Base-by-base conservation (phyloP, 306 rosid genomes). In the Cucumis melo region DNA sequence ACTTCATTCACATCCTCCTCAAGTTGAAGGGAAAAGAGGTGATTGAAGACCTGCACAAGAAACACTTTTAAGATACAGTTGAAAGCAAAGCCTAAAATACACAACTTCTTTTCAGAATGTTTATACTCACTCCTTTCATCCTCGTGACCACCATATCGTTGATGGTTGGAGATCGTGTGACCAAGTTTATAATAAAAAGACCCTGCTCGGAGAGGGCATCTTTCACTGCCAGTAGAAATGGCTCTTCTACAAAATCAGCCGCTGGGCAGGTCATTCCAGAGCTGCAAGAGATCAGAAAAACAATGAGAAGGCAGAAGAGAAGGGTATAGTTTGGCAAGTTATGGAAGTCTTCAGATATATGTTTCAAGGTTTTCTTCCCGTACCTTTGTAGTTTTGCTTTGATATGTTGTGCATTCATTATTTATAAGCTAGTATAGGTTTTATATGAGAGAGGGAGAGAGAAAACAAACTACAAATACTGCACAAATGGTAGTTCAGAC, bases 1-100 rank as follows among this genome's bases (percentile, higher is more conserved):
- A 91, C 91, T 87, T 91, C 97, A 76, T 94, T 94, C 58, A 94
- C 93, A 60, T 94, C 98, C 85, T 93, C 96, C 64, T 91, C 98
- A 57, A 87, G 86, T 82, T 86, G 87, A 80, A 94, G 96, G 86
- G 82, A 53, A 83, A 85, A 88, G 54, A 94, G 84, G 85, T 86
- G 93, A 80, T 86, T 76, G 74, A 94, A 94, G 55, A 91, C 97
- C 98, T 94, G 75, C 32, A 77, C 44, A 63, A 50, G 54, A 55
- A 58, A 5, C 38, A 41, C 59, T 48, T 75, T 58, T 41, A 36
- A 75, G 78, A 56, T 34, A 9, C 39, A 58, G 41, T 36, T 39
- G 62, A 38, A 54, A 54, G 34, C 23, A 21, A 39, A 56, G 41
- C 36, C n/a, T 29, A 56, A 54, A 54, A 51, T 27, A 27, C 29